Percentiles rank a stretch among this genome's conserved stretches.
phyloP scores from a whole-genome alignment of 345 rosid genomes.

The Citrus sinensis region DNA sequence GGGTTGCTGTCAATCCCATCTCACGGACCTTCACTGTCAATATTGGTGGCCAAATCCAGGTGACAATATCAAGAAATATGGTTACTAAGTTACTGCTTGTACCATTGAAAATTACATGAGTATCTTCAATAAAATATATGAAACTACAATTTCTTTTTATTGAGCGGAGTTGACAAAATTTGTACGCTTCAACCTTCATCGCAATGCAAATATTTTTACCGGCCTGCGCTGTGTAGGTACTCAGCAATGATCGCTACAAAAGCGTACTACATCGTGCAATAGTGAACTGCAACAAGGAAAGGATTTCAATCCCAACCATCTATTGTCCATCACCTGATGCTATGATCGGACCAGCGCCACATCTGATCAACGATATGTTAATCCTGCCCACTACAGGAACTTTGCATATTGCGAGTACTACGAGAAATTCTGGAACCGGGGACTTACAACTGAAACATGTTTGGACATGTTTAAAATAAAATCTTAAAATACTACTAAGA shows the following conservation, averaged over 20 bases:
- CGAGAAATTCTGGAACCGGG: slow-evolving; percentile 28
- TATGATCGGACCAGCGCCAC: slow-evolving; percentile 36
- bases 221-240: slow-evolving; percentile 14
- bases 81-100: too few species aligned
- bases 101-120: too few species aligned
- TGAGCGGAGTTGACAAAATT: background rate
- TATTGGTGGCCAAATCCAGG: too few species aligned
- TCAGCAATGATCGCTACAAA: slow-evolving; percentile 48
- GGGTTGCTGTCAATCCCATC: too few species aligned
- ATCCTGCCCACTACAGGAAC: slow-evolving; percentile 35
- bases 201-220: background rate
- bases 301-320: slow-evolving; percentile 56
- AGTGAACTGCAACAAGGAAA: slow-evolving; percentile 37
- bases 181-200: background rate
- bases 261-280: background rate
- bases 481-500: background rate
- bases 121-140: too few species aligned
- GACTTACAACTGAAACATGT: slow-evolving; percentile 22
- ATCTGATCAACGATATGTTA: slow-evolving; percentile 19
- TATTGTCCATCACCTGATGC: slow-evolving; percentile 55
- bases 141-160: background rate
- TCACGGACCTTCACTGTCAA: too few species aligned
- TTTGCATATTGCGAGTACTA: slow-evolving; percentile 32
- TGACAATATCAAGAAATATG: too few species aligned
- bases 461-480: slow-evolving; percentile 25